These are phyloP conservation scores for Pseudonitzschia multistriata DNA, from an alignment of 108 stramenopile species.

Conservation along the genomic window DNA sequence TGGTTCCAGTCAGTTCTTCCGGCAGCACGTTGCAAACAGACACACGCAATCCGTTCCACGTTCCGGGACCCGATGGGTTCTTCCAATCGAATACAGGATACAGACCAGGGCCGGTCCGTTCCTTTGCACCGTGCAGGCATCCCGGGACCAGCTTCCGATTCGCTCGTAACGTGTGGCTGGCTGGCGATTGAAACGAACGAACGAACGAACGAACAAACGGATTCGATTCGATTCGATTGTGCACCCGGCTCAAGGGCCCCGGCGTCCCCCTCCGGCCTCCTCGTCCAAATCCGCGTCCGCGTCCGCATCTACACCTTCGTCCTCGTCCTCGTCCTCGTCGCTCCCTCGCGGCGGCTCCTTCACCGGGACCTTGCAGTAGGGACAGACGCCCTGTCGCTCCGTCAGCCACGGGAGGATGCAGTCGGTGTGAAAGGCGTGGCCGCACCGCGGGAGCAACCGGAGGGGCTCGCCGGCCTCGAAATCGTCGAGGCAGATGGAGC, in stretches of 20 bases:
- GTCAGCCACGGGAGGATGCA: slow-evolving; percentile 89
- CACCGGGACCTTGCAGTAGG: slow-evolving; percentile 52
- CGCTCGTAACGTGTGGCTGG: too few relatives aligned
- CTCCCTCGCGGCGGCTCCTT: not conserved
- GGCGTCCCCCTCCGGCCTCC: not conserved
- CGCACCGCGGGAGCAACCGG: slow-evolving; percentile 75
- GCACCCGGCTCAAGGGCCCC: too few relatives aligned
- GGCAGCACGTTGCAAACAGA: too few relatives aligned
- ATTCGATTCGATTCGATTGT: too few relatives aligned
- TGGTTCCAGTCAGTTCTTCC: too few relatives aligned
- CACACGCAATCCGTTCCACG: too few relatives aligned
- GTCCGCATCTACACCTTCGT: not conserved
- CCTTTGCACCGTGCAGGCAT: too few relatives aligned
- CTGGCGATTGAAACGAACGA: too few relatives aligned
- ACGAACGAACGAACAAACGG: not conserved
- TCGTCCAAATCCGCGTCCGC: not conserved
- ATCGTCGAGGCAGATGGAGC: slow-evolving; percentile 92
- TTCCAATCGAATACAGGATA: too few relatives aligned
- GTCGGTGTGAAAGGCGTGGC: slow-evolving; percentile 76
- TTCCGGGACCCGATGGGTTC: too few relatives aligned
- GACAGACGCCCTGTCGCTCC: slow-evolving; percentile 66
- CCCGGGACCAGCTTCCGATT: too few relatives aligned
- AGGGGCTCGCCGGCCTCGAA: slow-evolving; percentile 75
- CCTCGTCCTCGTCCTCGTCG: slow-evolving; percentile 6
- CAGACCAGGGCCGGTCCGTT: too few relatives aligned